These are phyloP conservation scores for Gamsiella multidivaricata DNA, from an alignment of 192 early-diverging fungal genomes.

Conservation along the genomic window DNA sequence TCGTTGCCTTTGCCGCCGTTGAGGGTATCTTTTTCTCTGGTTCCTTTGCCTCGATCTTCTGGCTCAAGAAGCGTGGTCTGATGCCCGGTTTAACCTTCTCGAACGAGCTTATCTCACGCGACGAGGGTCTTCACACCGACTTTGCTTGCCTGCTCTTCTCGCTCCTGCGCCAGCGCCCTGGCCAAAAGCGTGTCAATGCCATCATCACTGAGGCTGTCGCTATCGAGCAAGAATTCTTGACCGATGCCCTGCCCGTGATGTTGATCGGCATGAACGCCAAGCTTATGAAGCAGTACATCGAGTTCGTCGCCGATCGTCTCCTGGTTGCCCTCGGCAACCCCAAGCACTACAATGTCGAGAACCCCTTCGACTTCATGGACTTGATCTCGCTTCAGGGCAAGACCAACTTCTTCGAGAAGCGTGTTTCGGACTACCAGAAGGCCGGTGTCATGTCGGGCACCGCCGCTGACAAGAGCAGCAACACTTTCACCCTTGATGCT, in stretches of 20 bases:
- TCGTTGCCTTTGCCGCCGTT: slow-evolving; percentile 96
- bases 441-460: slow-evolving; percentile 81
- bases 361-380: slow-evolving; percentile 99
- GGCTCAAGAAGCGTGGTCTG: slow-evolving; percentile 99
- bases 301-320: slow-evolving; percentile 97
- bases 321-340: slow-evolving; percentile 87
- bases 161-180: slow-evolving; percentile 81
- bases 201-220: slow-evolving; percentile 90
- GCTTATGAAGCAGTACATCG: slow-evolving; percentile 97
- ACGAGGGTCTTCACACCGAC: slow-evolving; percentile 97
- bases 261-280: slow-evolving; percentile 97
- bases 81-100: slow-evolving; percentile 98
- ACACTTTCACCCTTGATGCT: slow-evolving; percentile 82
- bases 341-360: slow-evolving; percentile 87
- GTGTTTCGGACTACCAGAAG: slow-evolving; percentile 96
- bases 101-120: slow-evolving; percentile 97
- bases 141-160: slow-evolving; percentile 96
- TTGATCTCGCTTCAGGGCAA: slow-evolving; percentile 98
- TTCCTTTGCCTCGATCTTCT: slow-evolving; percentile 98
- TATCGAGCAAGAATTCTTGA: slow-evolving; percentile 96
- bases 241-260: slow-evolving; percentile 89
- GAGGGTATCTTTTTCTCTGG: slow-evolving; percentile 99
- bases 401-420: slow-evolving; percentile 99
- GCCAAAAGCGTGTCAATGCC: slow-evolving; percentile 66
- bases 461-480: slow-evolving; percentile 64